These are phyloP conservation scores for Calocybe cyanea DNA, from an alignment of 768 basidiomycete genomes.

Conservation along the genomic window DNA sequence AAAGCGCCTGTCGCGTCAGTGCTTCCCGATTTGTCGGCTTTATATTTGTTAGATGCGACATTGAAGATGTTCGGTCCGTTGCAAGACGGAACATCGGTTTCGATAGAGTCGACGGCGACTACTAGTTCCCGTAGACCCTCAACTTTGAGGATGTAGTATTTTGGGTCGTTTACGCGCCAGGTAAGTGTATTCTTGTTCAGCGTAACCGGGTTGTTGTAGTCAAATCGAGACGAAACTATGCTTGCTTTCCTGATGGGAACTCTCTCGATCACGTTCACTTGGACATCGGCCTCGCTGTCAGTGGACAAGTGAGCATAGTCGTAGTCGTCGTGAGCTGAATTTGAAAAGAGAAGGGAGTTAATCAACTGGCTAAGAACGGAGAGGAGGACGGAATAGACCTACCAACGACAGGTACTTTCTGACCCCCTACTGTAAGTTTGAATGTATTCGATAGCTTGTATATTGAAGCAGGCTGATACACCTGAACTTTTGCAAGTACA, in stretches of 20 bases:
- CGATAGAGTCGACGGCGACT: slow-evolving; percentile 15
- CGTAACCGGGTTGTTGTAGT: slow-evolving; percentile 13
- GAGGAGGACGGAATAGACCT: neutral
- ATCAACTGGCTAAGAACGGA: neutral
- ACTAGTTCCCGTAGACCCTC: slow-evolving; percentile 15
- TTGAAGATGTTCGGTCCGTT: slow-evolving; percentile 15
- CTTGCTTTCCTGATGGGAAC: slow-evolving; percentile 8
- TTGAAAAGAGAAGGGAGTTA: neutral
- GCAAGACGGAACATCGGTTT: slow-evolving; percentile 4
- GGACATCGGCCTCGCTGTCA: slow-evolving; percentile 11
- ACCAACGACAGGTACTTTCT: slow-evolving; percentile 13
- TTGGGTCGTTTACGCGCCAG: slow-evolving; percentile 11
- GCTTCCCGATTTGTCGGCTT: slow-evolving; percentile 11
- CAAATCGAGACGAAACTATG: slow-evolving; percentile 13
- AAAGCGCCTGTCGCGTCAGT: slow-evolving; percentile 12
- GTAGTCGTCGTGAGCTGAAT: slow-evolving; percentile 10
- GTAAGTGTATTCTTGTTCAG: slow-evolving; percentile 11
- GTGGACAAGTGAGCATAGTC: slow-evolving; percentile 17
- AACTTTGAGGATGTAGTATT: slow-evolving; percentile 13
- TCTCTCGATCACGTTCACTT: slow-evolving; percentile 10
- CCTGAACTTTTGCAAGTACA: slow-evolving; percentile 10
- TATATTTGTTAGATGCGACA: slow-evolving; percentile 11
- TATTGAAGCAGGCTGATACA: slow-evolving; percentile 8
- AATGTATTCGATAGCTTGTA: slow-evolving; percentile 11
- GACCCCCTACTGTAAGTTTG: slow-evolving; percentile 10